A percentile compares a stretch with the other conserved stretches of the same genome.
These are phyloP conservation scores for Sphaerulina musiva DNA, from an alignment of 2,329 filamentous ascomycete species.

Conservation along the genomic window DNA sequence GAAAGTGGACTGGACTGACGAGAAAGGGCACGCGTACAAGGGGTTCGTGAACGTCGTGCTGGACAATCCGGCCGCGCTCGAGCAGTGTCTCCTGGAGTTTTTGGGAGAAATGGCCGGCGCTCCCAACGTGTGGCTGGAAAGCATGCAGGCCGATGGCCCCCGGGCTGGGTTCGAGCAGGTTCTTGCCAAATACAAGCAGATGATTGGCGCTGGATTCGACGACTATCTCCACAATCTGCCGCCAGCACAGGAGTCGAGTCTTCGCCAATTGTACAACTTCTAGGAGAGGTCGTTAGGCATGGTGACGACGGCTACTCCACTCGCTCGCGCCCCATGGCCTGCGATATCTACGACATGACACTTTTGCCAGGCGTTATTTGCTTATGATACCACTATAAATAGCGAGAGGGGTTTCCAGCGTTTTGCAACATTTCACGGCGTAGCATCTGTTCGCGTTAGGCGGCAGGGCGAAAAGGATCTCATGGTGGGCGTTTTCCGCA, in stretches of 20 bases:
- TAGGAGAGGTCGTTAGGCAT: constrained; percentile 26
- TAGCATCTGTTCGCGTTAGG: constrained; percentile 36
- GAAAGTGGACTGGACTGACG: constrained; percentile 79
- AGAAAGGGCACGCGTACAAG: constrained; percentile 88
- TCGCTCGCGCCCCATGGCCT: background rate
- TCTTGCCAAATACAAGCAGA: constrained; percentile 48
- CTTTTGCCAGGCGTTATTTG: constrained; percentile 14
- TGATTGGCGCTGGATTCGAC: constrained; percentile 49
- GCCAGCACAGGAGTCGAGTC: constrained; percentile 38
- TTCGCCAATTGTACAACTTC: constrained; percentile 40
- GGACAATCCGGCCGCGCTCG: constrained; percentile 85
- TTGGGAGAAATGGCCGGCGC: constrained; percentile 77
- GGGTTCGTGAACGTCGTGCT: constrained; percentile 82
- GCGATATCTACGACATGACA: constrained; percentile 2
- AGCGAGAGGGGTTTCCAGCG: constrained; percentile 24
- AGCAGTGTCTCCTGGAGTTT: constrained; percentile 73
- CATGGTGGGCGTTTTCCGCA: constrained; percentile 19
- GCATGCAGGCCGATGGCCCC: constrained; percentile 55
- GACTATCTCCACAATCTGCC: constrained; percentile 45
- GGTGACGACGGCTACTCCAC: constrained; percentile 9
- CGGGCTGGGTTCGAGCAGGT: constrained; percentile 64
- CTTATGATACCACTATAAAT: constrained; percentile 27
- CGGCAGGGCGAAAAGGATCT: constrained; percentile 27
- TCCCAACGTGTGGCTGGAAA: constrained; percentile 50
- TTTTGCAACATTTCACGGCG: constrained; percentile 24